Conservation (phyloP, 352 stramenopile species). For the Paralagenidium karlingii region DNA sequence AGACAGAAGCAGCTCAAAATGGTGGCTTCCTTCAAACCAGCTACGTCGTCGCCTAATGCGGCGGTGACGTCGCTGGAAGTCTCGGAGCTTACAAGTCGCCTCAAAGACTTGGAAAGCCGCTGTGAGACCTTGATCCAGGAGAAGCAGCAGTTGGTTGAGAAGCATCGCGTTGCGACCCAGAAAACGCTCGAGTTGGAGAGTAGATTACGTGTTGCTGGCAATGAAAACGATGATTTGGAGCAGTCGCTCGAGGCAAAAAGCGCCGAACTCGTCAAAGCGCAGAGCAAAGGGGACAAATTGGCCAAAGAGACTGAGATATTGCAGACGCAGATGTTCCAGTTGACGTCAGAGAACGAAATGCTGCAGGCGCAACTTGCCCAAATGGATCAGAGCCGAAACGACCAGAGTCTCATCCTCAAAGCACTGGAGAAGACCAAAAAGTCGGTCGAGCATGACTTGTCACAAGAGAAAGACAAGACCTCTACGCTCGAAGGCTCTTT, state of each 20-base stretch:
- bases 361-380: constrained; percentile 2
- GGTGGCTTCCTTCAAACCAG: neutral
- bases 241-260: constrained; percentile 8
- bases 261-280: constrained; percentile 16
- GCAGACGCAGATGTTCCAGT: constrained; percentile 5
- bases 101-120: constrained; percentile 13
- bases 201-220: neutral
- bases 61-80: constrained; percentile 2
- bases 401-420: neutral
- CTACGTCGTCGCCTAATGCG: neutral
- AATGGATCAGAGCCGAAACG: constrained; percentile 13
- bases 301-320: constrained; percentile 17
- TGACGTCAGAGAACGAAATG: constrained; percentile 18
- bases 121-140: constrained; percentile 10
- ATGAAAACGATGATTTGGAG: constrained; percentile 9
- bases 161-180: constrained; percentile 9
- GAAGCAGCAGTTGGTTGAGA: constrained; percentile 19
- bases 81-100: constrained; percentile 8
- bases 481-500: too few relatives aligned
- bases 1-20: constrained; percentile 9
- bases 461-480: too few relatives aligned
- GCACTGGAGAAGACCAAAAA: constrained; percentile 13
- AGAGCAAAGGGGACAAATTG: constrained; percentile 17
- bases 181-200: constrained; percentile 11
- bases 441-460: too few relatives aligned